These are phyloP conservation scores for Diaporthe citri DNA, from an alignment of 2,329 filamentous ascomycete species.

Conservation along the genomic window DNA sequence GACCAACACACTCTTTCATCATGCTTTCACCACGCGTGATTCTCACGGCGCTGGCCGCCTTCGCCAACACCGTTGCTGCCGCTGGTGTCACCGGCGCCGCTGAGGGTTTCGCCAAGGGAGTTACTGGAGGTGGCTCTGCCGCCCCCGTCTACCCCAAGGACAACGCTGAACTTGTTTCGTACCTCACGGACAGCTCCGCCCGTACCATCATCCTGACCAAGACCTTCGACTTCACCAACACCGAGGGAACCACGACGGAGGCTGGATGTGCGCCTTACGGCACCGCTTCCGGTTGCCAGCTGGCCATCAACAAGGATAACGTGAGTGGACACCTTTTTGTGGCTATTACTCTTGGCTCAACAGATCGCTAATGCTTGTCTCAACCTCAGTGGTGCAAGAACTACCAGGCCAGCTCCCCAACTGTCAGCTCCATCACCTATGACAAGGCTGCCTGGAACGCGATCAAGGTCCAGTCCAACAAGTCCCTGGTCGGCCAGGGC, in stretches of 20 bases:
- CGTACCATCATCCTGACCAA: slow-evolving; percentile 71
- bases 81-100: slow-evolving; percentile 49
- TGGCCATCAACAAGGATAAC: slow-evolving; percentile 70
- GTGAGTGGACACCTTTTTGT: background rate
- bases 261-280: slow-evolving; percentile 70
- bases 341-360: background rate
- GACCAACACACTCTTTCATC: background rate
- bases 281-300: slow-evolving; percentile 65
- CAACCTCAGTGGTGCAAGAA: slow-evolving; percentile 65
- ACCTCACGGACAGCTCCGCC: slow-evolving; percentile 65
- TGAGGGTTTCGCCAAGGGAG: slow-evolving; percentile 61
- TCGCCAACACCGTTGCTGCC: slow-evolving; percentile 17
- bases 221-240: slow-evolving; percentile 67
- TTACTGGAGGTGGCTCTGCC: slow-evolving; percentile 71
- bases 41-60: slow-evolving; percentile 24
- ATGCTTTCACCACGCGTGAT: slow-evolving; percentile 20
- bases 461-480: slow-evolving; percentile 68
- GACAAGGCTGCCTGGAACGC: slow-evolving; percentile 65
- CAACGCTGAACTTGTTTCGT: slow-evolving; percentile 68
- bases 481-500: slow-evolving; percentile 68
- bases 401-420: slow-evolving; percentile 65
- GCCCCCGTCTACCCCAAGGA: slow-evolving; percentile 65
- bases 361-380: background rate
- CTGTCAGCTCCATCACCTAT: slow-evolving; percentile 55
- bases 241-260: slow-evolving; percentile 65